Conservation (phyloP, 1,284 basidiomycete genomes). For the Papiliotrema terrestris region DNA sequence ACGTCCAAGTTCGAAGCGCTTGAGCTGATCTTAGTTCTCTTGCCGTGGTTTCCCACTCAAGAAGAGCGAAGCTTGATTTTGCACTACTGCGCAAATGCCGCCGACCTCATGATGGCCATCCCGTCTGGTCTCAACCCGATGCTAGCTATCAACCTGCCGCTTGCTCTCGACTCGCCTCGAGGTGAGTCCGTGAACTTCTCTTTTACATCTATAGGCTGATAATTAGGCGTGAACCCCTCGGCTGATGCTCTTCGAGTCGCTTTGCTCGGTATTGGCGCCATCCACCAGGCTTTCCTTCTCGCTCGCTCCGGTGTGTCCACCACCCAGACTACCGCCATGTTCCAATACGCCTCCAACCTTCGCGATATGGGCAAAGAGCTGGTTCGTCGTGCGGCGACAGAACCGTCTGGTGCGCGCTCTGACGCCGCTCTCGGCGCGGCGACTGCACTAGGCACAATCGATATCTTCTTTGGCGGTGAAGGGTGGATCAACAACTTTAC, state of each 20-base stretch:
- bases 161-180: constrained; percentile 46
- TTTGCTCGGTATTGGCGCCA: constrained; percentile 49
- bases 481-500: constrained; percentile 52
- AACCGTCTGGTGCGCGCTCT: constrained; percentile 29
- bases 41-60: constrained; percentile 47
- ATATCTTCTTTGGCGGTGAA: constrained; percentile 54
- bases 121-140: constrained; percentile 50
- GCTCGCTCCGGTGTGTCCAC: constrained; percentile 38
- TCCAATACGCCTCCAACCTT: constrained; percentile 38
- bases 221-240: constrained; percentile 35
- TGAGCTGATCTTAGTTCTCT: constrained; percentile 29
- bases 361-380: constrained; percentile 39
- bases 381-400: constrained; percentile 25
- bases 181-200: constrained; percentile 14
- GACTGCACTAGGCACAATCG: constrained; percentile 49
- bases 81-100: constrained; percentile 47
- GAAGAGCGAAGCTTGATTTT: constrained; percentile 45
- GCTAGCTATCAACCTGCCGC: constrained; percentile 50
- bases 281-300: constrained; percentile 50
- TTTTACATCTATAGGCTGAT: not conserved
- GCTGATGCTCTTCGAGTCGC: constrained; percentile 49
- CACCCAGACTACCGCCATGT: constrained; percentile 37
- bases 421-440: constrained; percentile 51
- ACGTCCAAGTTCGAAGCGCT: too few relatives aligned
- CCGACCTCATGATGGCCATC: constrained; percentile 51